Evolutionary conservation across 2,329 filamentous ascomycete genomes (phyloP).

Genomic region (Alternaria tenuissima): DNA sequence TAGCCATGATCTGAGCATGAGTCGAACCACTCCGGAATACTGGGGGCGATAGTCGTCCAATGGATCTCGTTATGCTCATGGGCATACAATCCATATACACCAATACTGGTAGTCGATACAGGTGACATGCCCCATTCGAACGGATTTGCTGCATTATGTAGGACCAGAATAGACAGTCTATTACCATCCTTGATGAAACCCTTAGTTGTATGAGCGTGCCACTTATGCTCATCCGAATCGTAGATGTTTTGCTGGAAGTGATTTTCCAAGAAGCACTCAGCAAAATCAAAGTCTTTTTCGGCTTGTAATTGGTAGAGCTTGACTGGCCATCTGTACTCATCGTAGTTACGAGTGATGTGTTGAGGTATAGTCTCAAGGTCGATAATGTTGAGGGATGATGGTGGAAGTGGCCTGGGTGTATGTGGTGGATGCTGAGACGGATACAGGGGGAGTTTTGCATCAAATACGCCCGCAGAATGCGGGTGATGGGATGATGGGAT

Average conservation of each 20-base stretch:
- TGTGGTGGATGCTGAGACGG: background rate
- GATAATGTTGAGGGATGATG: background rate
- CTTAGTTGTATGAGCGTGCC: slow-evolving; percentile 22
- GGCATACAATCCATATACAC: slow-evolving; percentile 32
- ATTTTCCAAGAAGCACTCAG: slow-evolving; percentile 19
- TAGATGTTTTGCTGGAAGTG: slow-evolving; percentile 18
- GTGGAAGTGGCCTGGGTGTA: background rate
- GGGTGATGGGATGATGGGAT: background rate
- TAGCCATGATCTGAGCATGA: background rate
- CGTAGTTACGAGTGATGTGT: slow-evolving; percentile 27
- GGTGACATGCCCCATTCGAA: slow-evolving; percentile 14
- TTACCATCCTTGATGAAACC: slow-evolving; percentile 38
- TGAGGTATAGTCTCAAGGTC: slow-evolving; percentile 16
- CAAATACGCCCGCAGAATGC: background rate
- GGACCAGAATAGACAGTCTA: slow-evolving; percentile 31
- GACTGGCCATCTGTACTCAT: slow-evolving; percentile 35
- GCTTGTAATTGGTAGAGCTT: slow-evolving; percentile 28
- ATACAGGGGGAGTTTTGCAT: background rate
- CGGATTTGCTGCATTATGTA: slow-evolving; percentile 39
- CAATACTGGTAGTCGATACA: slow-evolving; percentile 30
- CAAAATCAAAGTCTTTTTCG: slow-evolving; percentile 16
- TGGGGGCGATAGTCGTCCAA: slow-evolving; percentile 34
- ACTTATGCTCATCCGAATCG: slow-evolving; percentile 15
- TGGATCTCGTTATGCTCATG: slow-evolving; percentile 30
- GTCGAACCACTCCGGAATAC: slow-evolving; percentile 10